These are phyloP conservation scores for Coemansia aciculifera DNA, from an alignment of 192 early-diverging fungal genomes.

Conservation along the genomic window DNA sequence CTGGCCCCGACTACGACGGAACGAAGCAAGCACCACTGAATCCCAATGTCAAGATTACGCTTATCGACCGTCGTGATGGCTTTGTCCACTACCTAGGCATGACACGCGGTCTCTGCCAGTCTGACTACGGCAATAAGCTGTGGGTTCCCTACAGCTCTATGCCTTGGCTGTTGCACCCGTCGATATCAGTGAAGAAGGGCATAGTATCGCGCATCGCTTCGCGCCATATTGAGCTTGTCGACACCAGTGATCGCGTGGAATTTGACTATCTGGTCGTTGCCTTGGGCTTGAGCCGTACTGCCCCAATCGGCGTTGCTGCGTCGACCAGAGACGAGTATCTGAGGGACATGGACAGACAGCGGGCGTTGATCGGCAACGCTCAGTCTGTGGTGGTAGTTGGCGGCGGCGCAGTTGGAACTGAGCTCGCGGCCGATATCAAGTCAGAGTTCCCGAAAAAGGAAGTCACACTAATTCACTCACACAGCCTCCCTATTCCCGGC, in stretches of 20 bases:
- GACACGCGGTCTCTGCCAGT: slow-evolving; percentile 34
- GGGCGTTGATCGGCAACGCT: slow-evolving; percentile 42
- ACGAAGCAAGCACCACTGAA: slow-evolving; percentile 40
- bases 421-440: slow-evolving; percentile 69
- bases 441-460: slow-evolving; percentile 43
- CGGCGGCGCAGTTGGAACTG: slow-evolving; percentile 74
- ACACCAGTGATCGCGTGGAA: slow-evolving; percentile 21
- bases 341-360: slow-evolving; percentile 21
- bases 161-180: slow-evolving; percentile 44
- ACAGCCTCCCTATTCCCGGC: slow-evolving; percentile 57
- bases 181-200: slow-evolving; percentile 26
- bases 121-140: slow-evolving; percentile 33
- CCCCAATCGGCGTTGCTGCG: slow-evolving; percentile 36
- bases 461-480: slow-evolving; percentile 53
- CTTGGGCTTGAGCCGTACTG: slow-evolving; percentile 33
- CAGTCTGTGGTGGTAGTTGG: slow-evolving; percentile 67
- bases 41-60: slow-evolving; percentile 38
- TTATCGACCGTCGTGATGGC: slow-evolving; percentile 41
- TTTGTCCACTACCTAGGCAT: slow-evolving; percentile 47
- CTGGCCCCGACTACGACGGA: slow-evolving; percentile 40
- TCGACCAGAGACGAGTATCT: slow-evolving; percentile 37
- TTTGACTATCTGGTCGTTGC: slow-evolving; percentile 52
- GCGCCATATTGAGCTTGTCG: slow-evolving; percentile 29
- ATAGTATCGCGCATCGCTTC: slow-evolving; percentile 32
- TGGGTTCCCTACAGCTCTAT: slow-evolving; percentile 34